phyloP scores from a whole-genome alignment of 75 land plant genomes.

The Selaginella tamariscina region DNA sequence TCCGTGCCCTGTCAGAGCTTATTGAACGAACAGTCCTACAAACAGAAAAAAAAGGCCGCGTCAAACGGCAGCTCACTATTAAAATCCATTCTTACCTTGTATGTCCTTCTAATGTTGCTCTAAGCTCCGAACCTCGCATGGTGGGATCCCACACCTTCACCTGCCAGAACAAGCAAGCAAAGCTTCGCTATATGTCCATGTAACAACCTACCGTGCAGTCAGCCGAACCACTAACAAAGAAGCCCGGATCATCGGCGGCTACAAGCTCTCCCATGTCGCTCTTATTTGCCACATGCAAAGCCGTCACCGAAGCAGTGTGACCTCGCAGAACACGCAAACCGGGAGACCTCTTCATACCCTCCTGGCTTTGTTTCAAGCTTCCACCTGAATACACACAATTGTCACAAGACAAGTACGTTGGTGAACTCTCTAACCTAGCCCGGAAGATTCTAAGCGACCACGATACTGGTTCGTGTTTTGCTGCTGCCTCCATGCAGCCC shows the following conservation, averaged over 20 bases:
- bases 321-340: constrained; percentile 75
- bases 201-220: constrained; percentile 64
- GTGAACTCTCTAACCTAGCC: neutral
- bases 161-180: constrained; percentile 41
- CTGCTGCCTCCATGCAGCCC: constrained; percentile 29
- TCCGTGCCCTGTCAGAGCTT: constrained; percentile 63
- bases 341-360: constrained; percentile 41
- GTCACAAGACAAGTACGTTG: too few relatives aligned
- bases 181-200: too few relatives aligned
- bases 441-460: constrained; percentile 25
- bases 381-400: neutral
- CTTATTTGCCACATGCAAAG: constrained; percentile 74
- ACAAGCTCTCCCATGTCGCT: constrained; percentile 86
- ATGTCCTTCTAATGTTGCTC: constrained; percentile 81
- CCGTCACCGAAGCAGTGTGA: constrained; percentile 83
- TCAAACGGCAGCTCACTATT: too few relatives aligned
- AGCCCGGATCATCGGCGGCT: constrained; percentile 91
- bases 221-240: constrained; percentile 95
- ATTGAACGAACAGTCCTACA: constrained; percentile 84
- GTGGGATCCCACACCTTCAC: constrained; percentile 94
- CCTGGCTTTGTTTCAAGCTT: neutral
- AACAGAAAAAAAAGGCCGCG: too few relatives aligned
- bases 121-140: constrained; percentile 73
- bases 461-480: constrained; percentile 16
- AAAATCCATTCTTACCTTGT: constrained; percentile 49